Evolutionary conservation across 495 filamentous ascomycete genomes (phyloP).

Genomic region (Penicillium paxilli): DNA sequence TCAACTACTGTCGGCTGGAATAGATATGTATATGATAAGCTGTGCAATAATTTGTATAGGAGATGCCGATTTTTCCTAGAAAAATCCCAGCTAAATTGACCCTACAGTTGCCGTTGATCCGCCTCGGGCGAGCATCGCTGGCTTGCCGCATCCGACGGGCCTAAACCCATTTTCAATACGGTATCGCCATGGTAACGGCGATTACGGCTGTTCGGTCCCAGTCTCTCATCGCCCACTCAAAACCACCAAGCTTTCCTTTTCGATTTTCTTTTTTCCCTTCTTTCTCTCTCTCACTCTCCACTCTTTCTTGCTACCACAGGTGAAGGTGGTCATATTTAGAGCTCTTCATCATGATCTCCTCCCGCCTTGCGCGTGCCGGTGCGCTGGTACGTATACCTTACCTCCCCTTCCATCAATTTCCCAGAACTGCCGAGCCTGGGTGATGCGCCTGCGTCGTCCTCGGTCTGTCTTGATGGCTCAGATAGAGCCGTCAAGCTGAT

Average conservation of each 20-base stretch:
- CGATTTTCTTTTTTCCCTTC: constrained; percentile 33
- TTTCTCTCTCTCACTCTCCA: constrained; percentile 35
- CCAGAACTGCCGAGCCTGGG: constrained; percentile 2
- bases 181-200: constrained; percentile 39
- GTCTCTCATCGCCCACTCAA: constrained; percentile 44
- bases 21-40: background rate
- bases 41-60: background rate
- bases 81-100: background rate
- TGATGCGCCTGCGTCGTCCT: background rate
- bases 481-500: background rate
- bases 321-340: constrained; percentile 46
- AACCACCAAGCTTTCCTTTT: constrained; percentile 48
- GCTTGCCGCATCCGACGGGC: constrained; percentile 22
- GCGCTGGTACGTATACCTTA: constrained; percentile 52
- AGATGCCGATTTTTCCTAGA: background rate
- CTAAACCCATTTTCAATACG: constrained; percentile 36
- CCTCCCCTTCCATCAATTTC: constrained; percentile 10
- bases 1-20: background rate
- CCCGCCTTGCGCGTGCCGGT: constrained; percentile 56
- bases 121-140: background rate
- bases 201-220: constrained; percentile 47
- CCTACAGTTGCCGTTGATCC: background rate
- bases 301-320: constrained; percentile 37
- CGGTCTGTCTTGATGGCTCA: background rate
- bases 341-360: constrained; percentile 55